A percentile compares a stretch with the other conserved stretches of the same genome.
Evolutionary conservation across 2,329 filamentous ascomycete species (phyloP).

Genomic region (Fusarium sp.): DNA sequence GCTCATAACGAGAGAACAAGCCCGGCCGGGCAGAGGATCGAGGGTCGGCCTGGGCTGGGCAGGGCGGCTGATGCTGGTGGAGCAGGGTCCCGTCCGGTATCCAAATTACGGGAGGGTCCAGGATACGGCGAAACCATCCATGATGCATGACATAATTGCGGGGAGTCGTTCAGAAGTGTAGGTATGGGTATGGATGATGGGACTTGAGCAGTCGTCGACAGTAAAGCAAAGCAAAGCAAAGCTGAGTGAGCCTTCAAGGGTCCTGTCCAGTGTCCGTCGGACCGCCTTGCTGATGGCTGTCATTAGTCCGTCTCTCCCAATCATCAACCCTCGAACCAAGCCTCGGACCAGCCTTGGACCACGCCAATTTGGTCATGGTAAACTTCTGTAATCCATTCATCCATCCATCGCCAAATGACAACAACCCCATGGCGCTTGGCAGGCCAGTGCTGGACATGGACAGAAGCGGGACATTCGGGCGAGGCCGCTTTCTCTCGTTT

Average conservation of each 20-base stretch:
- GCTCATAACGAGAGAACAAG: slow-evolving; percentile 20
- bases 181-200: slow-evolving; percentile 36
- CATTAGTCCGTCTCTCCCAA: slow-evolving; percentile 32
- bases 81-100: slow-evolving; percentile 44
- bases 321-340: slow-evolving; percentile 16
- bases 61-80: slow-evolving; percentile 39
- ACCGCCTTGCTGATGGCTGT: slow-evolving; percentile 24
- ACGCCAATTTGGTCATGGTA: slow-evolving; percentile 41
- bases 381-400: slow-evolving; percentile 22
- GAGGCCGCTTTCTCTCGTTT: slow-evolving; percentile 22
- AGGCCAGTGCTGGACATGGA: slow-evolving; percentile 13
- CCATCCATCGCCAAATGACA: slow-evolving; percentile 29
- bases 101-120: slow-evolving; percentile 49
- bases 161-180: slow-evolving; percentile 42
- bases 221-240: slow-evolving; percentile 18
- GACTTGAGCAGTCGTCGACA: slow-evolving; percentile 11
- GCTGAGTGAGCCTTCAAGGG: slow-evolving; percentile 32
- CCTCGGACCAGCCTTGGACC: slow-evolving; percentile 28
- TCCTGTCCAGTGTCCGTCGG: slow-evolving; percentile 30
- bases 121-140: slow-evolving; percentile 48
- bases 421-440: slow-evolving; percentile 31
- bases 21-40: slow-evolving; percentile 20
- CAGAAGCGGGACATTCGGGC: slow-evolving; percentile 26
- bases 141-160: slow-evolving; percentile 59
- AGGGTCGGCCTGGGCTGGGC: slow-evolving; percentile 24